These are phyloP conservation scores for Ophiostoma populinum DNA, from an alignment of 2,329 filamentous ascomycete species.

Conservation along the genomic window DNA sequence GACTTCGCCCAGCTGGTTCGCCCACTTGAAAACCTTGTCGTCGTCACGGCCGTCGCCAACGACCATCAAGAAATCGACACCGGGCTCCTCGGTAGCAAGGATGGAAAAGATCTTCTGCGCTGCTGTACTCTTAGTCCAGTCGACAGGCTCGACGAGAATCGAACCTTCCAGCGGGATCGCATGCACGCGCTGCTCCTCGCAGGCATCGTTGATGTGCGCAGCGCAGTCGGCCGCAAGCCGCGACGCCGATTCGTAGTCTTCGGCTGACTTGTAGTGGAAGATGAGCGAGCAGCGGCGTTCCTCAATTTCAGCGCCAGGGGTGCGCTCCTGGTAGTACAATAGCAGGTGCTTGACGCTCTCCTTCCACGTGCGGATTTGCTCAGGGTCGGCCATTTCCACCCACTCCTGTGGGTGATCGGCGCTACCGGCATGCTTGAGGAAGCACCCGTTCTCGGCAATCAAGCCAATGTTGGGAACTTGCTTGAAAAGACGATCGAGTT, in stretches of 20 bases:
- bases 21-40: constrained; percentile 88
- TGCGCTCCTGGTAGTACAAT: constrained; percentile 76
- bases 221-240: constrained; percentile 79
- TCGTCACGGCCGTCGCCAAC: constrained; percentile 85
- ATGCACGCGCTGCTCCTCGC: constrained; percentile 65
- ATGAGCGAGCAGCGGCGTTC: constrained; percentile 82
- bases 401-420: constrained; percentile 49
- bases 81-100: no score
- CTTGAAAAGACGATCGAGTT: constrained; percentile 73
- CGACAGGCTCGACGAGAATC: constrained; percentile 67
- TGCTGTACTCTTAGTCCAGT: constrained; percentile 78
- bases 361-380: constrained; percentile 64
- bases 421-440: constrained; percentile 53
- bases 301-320: constrained; percentile 74
- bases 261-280: constrained; percentile 75
- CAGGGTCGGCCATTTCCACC: constrained; percentile 59
- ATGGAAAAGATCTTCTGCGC: constrained; percentile 55
- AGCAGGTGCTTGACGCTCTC: constrained; percentile 66
- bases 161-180: constrained; percentile 66
- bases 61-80: constrained; percentile 81
- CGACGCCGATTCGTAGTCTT: constrained; percentile 57
- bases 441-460: constrained; percentile 90
- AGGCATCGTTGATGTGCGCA: constrained; percentile 89
- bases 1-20: constrained; percentile 51
- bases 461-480: constrained; percentile 70